Evolutionary conservation across 805 yeast species (phyloP), one percentile per base, ranked within the genome.

Genomic region (Candida verbasci): DNA sequence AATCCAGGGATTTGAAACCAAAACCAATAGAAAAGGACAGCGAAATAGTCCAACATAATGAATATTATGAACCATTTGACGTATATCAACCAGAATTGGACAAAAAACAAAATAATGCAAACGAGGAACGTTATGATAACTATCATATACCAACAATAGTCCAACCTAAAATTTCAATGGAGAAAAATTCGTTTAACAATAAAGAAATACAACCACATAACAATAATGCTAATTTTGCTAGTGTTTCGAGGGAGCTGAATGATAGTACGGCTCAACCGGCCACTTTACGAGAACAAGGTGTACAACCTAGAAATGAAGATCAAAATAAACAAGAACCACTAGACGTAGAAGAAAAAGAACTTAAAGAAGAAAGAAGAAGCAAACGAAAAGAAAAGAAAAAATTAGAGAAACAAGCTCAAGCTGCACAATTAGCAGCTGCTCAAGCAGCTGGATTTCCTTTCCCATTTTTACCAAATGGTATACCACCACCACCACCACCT

Each of bases 301-400:
- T 8, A 16, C 12, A 28, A 3, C n/a, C 7, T 17, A 9, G 16
- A 17, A 3, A n/a, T 16, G 4, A 4, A 11, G 7, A 4, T 4
- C 74, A 65, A 1, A 71, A 64, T 3, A 79, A 69, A 4, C 79
- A 67, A 4, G 79, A 69, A 2, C 81, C 70, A 25, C 78, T 70
- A 25, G 77, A 69, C 17, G 80, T 72, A 14, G 80, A 74, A 11
- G 88, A 80, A 33, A 84, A 80, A 38, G 93, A 82, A 37, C 78
- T 85, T 53, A 86, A 82, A 61, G 95, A 86, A 17, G 31, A 34
- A 27, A 28, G 28, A 16, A 39, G 24, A 17, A 21, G 33, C 29
- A 42, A 34, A 27, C 24, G 33, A 29, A 31, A 40, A 30, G 31
- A 43, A 32, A 36, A 38, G 23, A 28, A 37, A 31, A 42, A 39